Evolutionary conservation across 352 stramenopile species (phyloP), one percentile per base, ranked within the genome.

Genomic region (Nothophytophthora sp.): DNA sequence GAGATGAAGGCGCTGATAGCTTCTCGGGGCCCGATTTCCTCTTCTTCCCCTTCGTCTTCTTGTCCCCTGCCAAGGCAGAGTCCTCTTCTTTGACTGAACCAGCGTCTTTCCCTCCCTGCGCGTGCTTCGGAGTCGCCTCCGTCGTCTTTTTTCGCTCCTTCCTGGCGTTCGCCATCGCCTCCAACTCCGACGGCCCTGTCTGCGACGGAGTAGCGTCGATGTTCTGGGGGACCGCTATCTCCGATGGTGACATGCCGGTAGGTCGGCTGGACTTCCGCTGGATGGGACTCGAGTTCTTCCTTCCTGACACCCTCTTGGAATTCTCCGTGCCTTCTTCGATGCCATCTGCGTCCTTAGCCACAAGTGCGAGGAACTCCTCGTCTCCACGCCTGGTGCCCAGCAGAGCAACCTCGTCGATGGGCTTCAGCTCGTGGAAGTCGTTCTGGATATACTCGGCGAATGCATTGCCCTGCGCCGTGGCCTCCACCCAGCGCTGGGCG

Each of bases 401-500:
- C 16, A 71, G 30, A 13, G 67, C 52, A 10, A 87, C 78, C 3
- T 88, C 70, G 15, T 82, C 56, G 19, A 92, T 61, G 3, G 61
- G 51, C 37, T 83, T 74, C 19, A 90, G 58, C 39, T 81, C 71
- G 36, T 85, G 62, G 28, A 84, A 88, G 15, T 90, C 82, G 18
- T 80, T 59, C 50, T 92, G 81, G 32, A 90, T 62, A 50, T 85
- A 90, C 11, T 59, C 35, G 11, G 60, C 60, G 16, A 75, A 49
- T 4, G 50, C 63, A 15, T 84, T 73, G 4, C 40, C 59, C 10
- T 64, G 53, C 3, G 84, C 27, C 3, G 76, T 81, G 3, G 57
- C 46, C n/a, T 72, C 51, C n/a, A 93, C 73, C 78, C 77, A 93
- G 22, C 61, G 61, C 42, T 88, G 75, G 4, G 82, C 82, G 19